Percentiles rank a stretch among this genome's conserved stretches.
Conservation (phyloP, 2,329 filamentous ascomycete species). For the Gaeumannomyces tritici region DNA sequence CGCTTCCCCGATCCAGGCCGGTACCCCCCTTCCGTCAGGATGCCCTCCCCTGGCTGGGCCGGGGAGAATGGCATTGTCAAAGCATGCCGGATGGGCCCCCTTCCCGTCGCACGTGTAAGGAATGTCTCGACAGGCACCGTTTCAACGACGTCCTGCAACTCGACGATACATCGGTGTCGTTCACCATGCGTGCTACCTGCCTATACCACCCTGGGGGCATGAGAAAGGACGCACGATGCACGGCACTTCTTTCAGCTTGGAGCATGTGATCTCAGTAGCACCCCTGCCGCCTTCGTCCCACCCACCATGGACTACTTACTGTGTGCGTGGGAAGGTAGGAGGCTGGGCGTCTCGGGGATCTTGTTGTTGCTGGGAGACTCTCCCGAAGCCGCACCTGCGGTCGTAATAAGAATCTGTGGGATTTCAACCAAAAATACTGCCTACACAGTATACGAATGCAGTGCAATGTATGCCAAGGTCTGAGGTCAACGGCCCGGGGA, state of each 20-base stretch:
- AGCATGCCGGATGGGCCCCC: neutral
- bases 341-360: neutral
- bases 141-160: no score
- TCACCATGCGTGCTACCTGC: neutral
- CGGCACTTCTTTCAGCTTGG: neutral
- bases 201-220: no score
- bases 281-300: no score
- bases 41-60: neutral
- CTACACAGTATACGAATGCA: no score
- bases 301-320: neutral
- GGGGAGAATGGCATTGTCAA: neutral
- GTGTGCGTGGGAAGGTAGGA: neutral
- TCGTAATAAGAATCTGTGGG: no score
- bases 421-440: no score
- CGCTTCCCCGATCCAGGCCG: no score
- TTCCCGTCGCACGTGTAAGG: neutral
- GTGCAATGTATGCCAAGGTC: no score
- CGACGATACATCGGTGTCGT: neutral
- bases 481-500: no score
- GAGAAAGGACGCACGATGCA: no score
- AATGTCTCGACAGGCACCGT: neutral
- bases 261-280: neutral
- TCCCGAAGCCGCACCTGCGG: no score
- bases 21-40: neutral
- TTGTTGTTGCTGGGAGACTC: no score